Evolutionary conservation across 2,329 filamentous ascomycete species (phyloP).

Genomic region (Colletotrichum graminicola): DNA sequence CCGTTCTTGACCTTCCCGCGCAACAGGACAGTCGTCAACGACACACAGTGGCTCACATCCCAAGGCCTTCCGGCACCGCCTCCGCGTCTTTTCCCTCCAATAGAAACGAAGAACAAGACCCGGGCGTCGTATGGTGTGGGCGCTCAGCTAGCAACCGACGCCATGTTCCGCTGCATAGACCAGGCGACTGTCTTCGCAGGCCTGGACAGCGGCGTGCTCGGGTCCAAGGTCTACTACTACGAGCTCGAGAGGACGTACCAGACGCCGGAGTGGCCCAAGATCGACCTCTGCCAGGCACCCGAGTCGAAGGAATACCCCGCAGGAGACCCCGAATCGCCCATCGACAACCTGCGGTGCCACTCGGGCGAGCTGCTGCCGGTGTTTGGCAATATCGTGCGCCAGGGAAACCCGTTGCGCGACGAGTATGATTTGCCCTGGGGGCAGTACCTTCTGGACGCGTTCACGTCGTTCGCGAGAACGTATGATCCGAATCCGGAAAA

Average conservation of each 20-base stretch:
- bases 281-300: slow-evolving; percentile 60
- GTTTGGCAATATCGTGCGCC: slow-evolving; percentile 55
- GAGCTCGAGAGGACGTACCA: slow-evolving; percentile 69
- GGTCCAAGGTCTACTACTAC: slow-evolving; percentile 65
- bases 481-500: slow-evolving; percentile 58
- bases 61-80: slow-evolving; percentile 49
- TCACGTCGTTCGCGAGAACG: slow-evolving; percentile 58
- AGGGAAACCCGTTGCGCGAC: slow-evolving; percentile 54
- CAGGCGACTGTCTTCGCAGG: slow-evolving; percentile 69
- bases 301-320: slow-evolving; percentile 49
- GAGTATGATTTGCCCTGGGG: slow-evolving; percentile 45
- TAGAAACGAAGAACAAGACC: slow-evolving; percentile 59
- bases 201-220: slow-evolving; percentile 57
- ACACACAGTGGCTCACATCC: slow-evolving; percentile 50
- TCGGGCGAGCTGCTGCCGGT: slow-evolving; percentile 59
- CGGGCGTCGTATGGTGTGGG: slow-evolving; percentile 68
- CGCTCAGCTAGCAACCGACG: slow-evolving; percentile 68
- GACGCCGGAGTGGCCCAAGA: slow-evolving; percentile 65
- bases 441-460: slow-evolving; percentile 53
- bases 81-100: slow-evolving; percentile 63
- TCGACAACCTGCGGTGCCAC: slow-evolving; percentile 61
- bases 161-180: slow-evolving; percentile 70
- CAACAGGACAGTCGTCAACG: slow-evolving; percentile 51
- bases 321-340: slow-evolving; percentile 55
- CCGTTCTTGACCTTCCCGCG: slow-evolving; percentile 60